Evolutionary conservation across 2,329 filamentous ascomycete genomes (phyloP).

Genomic region (Penicillium sp.): DNA sequence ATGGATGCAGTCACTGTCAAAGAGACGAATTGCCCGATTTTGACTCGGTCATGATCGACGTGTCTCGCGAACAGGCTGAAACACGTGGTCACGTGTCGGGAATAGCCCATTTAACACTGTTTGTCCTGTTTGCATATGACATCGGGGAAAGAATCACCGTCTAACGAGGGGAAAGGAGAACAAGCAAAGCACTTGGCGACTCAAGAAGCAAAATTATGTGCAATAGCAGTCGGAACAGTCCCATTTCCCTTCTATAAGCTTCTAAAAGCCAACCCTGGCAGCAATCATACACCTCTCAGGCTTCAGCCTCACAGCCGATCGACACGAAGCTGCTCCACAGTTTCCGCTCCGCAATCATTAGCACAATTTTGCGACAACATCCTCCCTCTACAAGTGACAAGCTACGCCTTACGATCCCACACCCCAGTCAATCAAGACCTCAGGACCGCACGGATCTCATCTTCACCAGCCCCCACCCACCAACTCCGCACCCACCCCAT

Average conservation of each 20-base stretch:
- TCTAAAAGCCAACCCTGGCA: background rate
- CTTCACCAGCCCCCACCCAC: background rate
- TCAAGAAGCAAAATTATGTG: background rate
- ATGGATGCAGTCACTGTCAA: slow-evolving; percentile 12
- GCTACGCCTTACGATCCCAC: background rate
- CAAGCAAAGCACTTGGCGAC: background rate
- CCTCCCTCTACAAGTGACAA: background rate
- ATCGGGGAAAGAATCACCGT: background rate
- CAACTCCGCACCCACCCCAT: background rate
- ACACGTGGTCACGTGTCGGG: slow-evolving; percentile 33
- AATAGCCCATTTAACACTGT: slow-evolving; percentile 15
- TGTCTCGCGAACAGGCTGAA: slow-evolving; percentile 20
- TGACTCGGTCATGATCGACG: slow-evolving; percentile 10
- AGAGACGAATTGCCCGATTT: background rate
- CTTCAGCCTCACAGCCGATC: background rate
- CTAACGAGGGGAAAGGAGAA: background rate
- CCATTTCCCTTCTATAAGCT: background rate
- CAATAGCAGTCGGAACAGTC: background rate
- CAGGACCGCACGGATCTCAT: background rate
- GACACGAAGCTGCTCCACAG: slow-evolving; percentile 8
- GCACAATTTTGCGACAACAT: background rate
- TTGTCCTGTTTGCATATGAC: slow-evolving; percentile 24
- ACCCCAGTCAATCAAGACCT: background rate
- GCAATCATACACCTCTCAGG: background rate
- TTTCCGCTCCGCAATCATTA: slow-evolving; percentile 5